Base-by-base conservation (phyloP, 1,139 yeast genomes). In the Saccharomyces uvarum region DNA sequence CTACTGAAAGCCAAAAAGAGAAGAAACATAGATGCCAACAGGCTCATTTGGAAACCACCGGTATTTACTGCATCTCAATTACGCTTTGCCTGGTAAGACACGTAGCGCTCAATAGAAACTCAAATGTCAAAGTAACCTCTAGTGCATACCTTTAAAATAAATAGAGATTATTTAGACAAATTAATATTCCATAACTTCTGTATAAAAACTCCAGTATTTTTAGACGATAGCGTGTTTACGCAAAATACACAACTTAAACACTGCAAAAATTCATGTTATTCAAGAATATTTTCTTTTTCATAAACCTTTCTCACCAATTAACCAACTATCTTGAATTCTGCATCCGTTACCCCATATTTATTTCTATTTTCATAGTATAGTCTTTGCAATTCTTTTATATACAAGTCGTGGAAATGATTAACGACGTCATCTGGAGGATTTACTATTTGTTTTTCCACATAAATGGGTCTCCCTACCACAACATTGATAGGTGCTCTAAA, bases 41-140 rank as follows among this genome's bases (percentile, higher is more conserved):
- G 80, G 63, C 75, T 93, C 56, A 76, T 78, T 38, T 93, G 99
- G 99, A 87, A 87, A 59, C 98, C 99, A 4, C 99, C 99, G 0
- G 85, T 88, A 24, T 93, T 93, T 69, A 91, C 97, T 1, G 97
- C 98, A 21, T 91, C 96, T 54, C 98, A 93, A 75, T 75, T 93
- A 65, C 78, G 98, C 63, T 93, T 93, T 72, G 98, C 97, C 2
- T 91, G 97, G 97, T 91, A 73, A 70, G 13, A 4, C n/a, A 6
- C 21, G 5, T 11, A 16, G 4, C 11, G 28, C 24, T 46, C 28
- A 33, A 33, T n/a, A 21, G 13, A 46, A 46, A 2, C 31, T 4
- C n/a, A 2, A 11, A 2, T 8, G 8, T 4, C 13, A 21, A 46
- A 27, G 26, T 6, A 46, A 46, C 31, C 13, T 13, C 19, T n/a